A percentile compares a stretch with the other conserved stretches of the same genome.
Evolutionary conservation across 257 asterid species (phyloP).

Genomic region (Solanum etuberosum): DNA sequence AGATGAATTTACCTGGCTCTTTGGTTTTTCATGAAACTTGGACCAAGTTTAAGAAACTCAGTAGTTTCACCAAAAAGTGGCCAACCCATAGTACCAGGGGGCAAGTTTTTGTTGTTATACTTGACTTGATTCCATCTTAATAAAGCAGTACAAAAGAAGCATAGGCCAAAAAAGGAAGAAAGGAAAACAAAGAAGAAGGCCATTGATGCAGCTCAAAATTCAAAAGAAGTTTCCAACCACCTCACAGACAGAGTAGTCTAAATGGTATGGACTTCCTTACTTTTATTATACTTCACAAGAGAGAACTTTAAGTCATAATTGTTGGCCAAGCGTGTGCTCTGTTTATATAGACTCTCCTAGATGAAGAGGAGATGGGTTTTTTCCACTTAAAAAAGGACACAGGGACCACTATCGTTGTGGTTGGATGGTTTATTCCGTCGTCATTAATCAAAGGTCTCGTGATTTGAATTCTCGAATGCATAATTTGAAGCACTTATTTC

Average conservation of each 20-base stretch:
- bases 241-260: slow-evolving; percentile 22
- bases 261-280: slow-evolving; percentile 38
- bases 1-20: slow-evolving; percentile 56
- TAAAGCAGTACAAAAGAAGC: slow-evolving; percentile 56
- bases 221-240: slow-evolving; percentile 31
- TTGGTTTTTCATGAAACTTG: slow-evolving; percentile 80
- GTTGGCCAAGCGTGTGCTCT: slow-evolving; percentile 54
- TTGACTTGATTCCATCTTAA: slow-evolving; percentile 81
- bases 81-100: slow-evolving; percentile 99
- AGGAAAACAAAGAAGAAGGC: slow-evolving; percentile 45
- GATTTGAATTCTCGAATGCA: neutral
- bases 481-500: too few species aligned
- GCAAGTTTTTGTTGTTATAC: slow-evolving; percentile 73
- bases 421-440: accelerated
- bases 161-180: slow-evolving; percentile 46
- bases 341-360: slow-evolving; percentile 42
- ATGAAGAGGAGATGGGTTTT: neutral
- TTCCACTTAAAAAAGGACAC: neutral
- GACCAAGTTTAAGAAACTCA: slow-evolving; percentile 92
- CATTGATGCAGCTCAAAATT: slow-evolving; percentile 31
- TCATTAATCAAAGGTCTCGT: neutral
- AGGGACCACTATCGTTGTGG: neutral
- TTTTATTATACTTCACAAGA: slow-evolving; percentile 5
- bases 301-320: slow-evolving; percentile 16
- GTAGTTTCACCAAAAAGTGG: slow-evolving; percentile 96